Evolutionary conservation across 768 basidiomycete genomes (phyloP).

Genomic region (Boletus rex-veris): DNA sequence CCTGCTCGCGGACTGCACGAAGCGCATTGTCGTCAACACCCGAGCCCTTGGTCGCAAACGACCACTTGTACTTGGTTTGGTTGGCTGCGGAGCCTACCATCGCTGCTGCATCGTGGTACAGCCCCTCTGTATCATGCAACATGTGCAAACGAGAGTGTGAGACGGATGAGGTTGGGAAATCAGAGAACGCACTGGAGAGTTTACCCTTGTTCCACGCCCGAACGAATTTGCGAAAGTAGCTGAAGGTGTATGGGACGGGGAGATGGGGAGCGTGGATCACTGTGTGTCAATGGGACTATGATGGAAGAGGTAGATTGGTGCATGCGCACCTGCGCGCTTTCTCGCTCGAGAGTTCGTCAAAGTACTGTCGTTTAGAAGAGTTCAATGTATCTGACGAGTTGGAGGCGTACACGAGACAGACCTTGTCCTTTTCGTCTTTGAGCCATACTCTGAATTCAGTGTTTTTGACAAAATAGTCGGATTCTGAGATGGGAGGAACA

Average conservation of each 20-base stretch:
- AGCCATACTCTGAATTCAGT: conserved; percentile 87
- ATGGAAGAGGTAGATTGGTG: background rate
- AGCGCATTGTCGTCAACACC: conserved; percentile 58
- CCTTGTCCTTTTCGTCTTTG: conserved; percentile 65
- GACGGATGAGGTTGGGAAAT: background rate
- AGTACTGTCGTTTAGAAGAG: conserved; percentile 23
- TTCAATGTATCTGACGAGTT: background rate
- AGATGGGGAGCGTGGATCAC: background rate
- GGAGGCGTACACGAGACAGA: conserved; percentile 21
- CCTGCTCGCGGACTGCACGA: conserved; percentile 55
- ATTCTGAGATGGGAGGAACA: conserved; percentile 64
- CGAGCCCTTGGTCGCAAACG: conserved; percentile 66
- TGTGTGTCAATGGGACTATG: conserved; percentile 17
- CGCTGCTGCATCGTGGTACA: conserved; percentile 62
- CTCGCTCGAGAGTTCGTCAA: conserved; percentile 82
- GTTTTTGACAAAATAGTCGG: conserved; percentile 87
- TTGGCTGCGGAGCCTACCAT: conserved; percentile 54
- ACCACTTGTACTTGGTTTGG: conserved; percentile 87
- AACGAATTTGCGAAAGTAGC: conserved; percentile 92
- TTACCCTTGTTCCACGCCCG: conserved; percentile 86
- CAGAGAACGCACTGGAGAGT: conserved; percentile 51
- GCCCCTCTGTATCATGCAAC: conserved; percentile 35
- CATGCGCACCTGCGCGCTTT: conserved; percentile 65
- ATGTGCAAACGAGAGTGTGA: background rate
- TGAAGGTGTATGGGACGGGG: conserved; percentile 26